phyloP scores from a whole-genome alignment of 108 stramenopile genomes.

The Nitzschia sp. region DNA sequence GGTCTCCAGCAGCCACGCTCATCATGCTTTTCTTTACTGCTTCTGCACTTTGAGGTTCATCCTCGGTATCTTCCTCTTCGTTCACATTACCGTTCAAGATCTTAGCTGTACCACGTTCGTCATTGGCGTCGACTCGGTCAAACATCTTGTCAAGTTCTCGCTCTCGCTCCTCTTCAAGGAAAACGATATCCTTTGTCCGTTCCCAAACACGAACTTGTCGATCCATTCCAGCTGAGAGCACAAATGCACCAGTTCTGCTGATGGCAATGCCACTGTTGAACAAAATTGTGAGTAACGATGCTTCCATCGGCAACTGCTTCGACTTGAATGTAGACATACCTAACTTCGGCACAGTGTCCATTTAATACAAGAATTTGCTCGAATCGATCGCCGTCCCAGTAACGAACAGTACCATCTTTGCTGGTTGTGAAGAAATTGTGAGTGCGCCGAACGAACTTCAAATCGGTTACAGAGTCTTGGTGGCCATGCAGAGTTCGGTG shows the following conservation, averaged over 20 bases:
- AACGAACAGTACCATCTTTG: constrained; percentile 92
- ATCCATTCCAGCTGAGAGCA: constrained; percentile 91
- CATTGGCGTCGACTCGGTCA: constrained; percentile 66
- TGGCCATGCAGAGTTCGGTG: constrained; percentile 97
- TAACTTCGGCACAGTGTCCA: constrained; percentile 89
- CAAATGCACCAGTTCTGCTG: constrained; percentile 82
- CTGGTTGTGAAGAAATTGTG: constrained; percentile 95
- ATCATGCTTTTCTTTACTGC: constrained; percentile 82
- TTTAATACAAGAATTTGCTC: constrained; percentile 87
- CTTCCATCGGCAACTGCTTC: neutral
- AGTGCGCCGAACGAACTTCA: constrained; percentile 83
- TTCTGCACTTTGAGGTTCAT: constrained; percentile 81
- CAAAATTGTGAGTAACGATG: too few relatives aligned
- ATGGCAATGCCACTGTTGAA: constrained; percentile 71
- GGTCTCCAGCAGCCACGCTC: constrained; percentile 87
- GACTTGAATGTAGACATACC: constrained; percentile 3
- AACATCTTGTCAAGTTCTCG: constrained; percentile 87
- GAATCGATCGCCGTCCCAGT: constrained; percentile 98
- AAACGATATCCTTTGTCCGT: constrained; percentile 94
- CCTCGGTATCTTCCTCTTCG: constrained; percentile 47
- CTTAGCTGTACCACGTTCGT: constrained; percentile 55
- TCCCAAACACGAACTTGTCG: constrained; percentile 95
- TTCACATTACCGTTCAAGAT: constrained; percentile 48
- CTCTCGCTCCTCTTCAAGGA: constrained; percentile 95
- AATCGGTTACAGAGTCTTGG: constrained; percentile 91